Conservation (phyloP, 2,329 filamentous ascomycete genomes). For the Shiraia bambusicola region DNA sequence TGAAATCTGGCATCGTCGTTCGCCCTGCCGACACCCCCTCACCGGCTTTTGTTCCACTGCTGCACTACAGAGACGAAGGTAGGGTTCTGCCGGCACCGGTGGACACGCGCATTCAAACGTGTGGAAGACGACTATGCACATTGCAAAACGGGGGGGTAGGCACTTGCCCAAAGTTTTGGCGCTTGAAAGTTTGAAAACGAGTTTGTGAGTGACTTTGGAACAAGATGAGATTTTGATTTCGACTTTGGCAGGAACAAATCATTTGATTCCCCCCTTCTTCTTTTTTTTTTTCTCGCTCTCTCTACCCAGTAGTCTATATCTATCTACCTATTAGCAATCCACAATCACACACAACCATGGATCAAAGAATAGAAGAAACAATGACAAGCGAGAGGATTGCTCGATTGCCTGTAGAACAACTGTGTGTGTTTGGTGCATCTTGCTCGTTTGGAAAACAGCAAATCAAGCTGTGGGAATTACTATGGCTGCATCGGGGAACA, state of each 20-base stretch:
- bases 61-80: constrained; percentile 17
- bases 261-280: no score
- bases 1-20: constrained; percentile 10
- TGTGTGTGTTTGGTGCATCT: constrained; percentile 7
- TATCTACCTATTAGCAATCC: constrained; percentile 3
- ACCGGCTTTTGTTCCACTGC: constrained; percentile 4
- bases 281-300: neutral
- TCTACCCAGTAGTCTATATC: neutral
- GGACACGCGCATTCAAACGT: constrained; percentile 27
- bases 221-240: no score
- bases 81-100: constrained; percentile 18
- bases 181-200: no score
- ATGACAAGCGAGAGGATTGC: constrained; percentile 1
- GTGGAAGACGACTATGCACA: constrained; percentile 31
- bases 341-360: neutral
- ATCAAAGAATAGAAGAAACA: constrained; percentile 3
- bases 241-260: no score
- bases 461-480: constrained; percentile 6
- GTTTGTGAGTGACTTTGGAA: neutral
- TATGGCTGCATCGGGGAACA: neutral
- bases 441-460: constrained; percentile 12
- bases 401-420: constrained; percentile 17
- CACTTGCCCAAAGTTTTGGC: no score
- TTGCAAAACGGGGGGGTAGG: constrained; percentile 8
- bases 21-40: constrained; percentile 19